Evolutionary conservation across 805 yeast genomes (phyloP).

Genomic region (Ascoidea asiatica): DNA sequence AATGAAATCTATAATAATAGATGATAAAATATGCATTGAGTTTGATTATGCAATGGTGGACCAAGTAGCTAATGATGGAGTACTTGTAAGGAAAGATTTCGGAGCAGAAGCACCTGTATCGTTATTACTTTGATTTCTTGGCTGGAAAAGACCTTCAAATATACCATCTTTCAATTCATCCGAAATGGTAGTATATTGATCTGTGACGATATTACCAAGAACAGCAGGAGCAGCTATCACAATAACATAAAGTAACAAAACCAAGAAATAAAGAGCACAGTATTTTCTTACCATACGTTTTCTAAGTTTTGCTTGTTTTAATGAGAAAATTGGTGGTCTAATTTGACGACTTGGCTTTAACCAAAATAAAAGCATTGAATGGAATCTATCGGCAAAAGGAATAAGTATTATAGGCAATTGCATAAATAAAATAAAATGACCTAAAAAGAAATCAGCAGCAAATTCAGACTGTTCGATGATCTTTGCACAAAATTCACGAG

Average conservation of each 20-base stretch:
- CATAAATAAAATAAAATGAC: constrained; percentile 41
- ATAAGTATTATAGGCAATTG: constrained; percentile 50
- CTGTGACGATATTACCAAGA: constrained; percentile 17
- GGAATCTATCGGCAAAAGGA: constrained; percentile 56
- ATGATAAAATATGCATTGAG: background rate
- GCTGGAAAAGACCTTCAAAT: constrained; percentile 38
- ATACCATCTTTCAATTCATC: constrained; percentile 13
- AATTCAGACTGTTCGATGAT: constrained; percentile 54
- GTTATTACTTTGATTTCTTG: constrained; percentile 44
- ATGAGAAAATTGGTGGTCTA: constrained; percentile 23
- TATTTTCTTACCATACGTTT: constrained; percentile 30
- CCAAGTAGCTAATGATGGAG: constrained; percentile 41
- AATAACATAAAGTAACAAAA: constrained; percentile 24
- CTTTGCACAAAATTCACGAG: constrained; percentile 51
- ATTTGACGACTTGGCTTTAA: constrained; percentile 35
- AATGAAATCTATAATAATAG: no score
- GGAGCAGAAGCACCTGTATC: constrained; percentile 37
- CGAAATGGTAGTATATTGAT: constrained; percentile 8
- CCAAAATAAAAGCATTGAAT: constrained; percentile 58
- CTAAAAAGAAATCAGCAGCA: constrained; percentile 47
- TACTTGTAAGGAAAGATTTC: constrained; percentile 24
- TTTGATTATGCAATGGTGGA: constrained; percentile 33
- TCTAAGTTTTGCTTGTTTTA: constrained; percentile 24
- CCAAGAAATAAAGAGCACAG: constrained; percentile 28
- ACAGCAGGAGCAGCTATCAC: constrained; percentile 36